These are phyloP conservation scores for Asclepias syriaca DNA, from an alignment of 257 asterid genomes.

Conservation along the genomic window DNA sequence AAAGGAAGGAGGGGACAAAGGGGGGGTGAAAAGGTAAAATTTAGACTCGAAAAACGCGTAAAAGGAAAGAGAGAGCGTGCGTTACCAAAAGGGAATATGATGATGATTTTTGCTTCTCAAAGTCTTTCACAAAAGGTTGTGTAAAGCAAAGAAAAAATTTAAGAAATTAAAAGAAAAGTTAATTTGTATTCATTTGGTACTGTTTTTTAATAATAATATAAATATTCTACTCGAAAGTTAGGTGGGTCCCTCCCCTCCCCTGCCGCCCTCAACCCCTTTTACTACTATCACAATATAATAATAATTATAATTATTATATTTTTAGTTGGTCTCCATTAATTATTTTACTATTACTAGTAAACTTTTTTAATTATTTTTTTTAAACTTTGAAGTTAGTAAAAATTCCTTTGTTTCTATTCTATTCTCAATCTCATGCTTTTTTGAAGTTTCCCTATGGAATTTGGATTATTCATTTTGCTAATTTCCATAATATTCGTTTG, in stretches of 20 bases:
- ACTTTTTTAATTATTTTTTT: too few relatives aligned
- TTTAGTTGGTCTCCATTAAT: background rate
- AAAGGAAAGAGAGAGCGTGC: conserved; percentile 91
- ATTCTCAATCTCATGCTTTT: background rate
- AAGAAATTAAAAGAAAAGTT: conserved; percentile 10
- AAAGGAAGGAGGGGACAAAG: background rate
- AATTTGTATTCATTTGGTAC: conserved; percentile 31
- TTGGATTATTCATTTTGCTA: conserved; percentile 14
- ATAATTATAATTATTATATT: too few relatives aligned
- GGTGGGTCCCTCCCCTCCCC: background rate
- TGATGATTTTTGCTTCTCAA: conserved; percentile 45
- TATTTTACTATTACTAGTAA: background rate
- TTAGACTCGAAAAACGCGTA: conserved; percentile 62
- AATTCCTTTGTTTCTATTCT: conserved; percentile 24
- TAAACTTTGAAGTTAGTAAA: background rate
- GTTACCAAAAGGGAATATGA: conserved; percentile 60
- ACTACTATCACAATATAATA: too few relatives aligned
- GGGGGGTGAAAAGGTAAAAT: conserved; percentile 28
- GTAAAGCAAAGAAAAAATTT: conserved; percentile 6
- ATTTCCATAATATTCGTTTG: conserved; percentile 23
- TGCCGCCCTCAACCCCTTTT: background rate
- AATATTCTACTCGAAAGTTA: conserved; percentile 7
- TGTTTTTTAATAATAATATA: conserved; percentile 15
- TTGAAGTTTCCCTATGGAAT: conserved; percentile 2
- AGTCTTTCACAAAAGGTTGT: conserved; percentile 40